A percentile compares a stretch with the other conserved stretches of the same genome.
Conservation (phyloP, 306 rosid genomes). For the Pyrus pyrifolia region DNA sequence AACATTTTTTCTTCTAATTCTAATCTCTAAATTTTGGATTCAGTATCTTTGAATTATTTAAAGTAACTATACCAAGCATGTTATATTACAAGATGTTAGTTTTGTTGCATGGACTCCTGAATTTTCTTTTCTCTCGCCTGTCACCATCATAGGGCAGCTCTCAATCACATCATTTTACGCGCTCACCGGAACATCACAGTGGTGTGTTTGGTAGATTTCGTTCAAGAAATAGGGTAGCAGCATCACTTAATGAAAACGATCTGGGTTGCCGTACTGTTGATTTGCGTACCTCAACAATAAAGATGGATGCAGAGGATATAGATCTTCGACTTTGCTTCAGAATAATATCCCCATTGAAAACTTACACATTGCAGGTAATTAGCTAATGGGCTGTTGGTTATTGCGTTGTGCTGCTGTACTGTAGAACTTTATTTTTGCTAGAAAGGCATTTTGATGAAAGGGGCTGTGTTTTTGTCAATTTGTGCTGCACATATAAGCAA, state of each 20-base stretch:
- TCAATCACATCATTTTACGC: slow-evolving; percentile 52
- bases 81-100: background rate
- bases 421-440: background rate
- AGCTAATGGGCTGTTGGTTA: slow-evolving; percentile 18
- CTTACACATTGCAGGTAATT: slow-evolving; percentile 81
- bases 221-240: slow-evolving; percentile 46
- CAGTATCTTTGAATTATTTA: background rate
- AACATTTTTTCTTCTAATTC: background rate
- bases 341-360: slow-evolving; percentile 80
- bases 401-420: background rate
- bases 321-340: slow-evolving; percentile 97
- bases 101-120: slow-evolving; percentile 9
- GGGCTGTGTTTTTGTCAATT: background rate
- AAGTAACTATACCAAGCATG: background rate
- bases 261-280: slow-evolving; percentile 65
- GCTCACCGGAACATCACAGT: slow-evolving; percentile 62
- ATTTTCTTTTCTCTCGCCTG: slow-evolving; percentile 17
- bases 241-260: slow-evolving; percentile 59
- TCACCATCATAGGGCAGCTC: slow-evolving; percentile 48
- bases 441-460: background rate
- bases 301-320: slow-evolving; percentile 89
- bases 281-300: slow-evolving; percentile 78
- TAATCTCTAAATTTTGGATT: background rate
- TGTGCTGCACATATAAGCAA: background rate
- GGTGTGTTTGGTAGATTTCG: slow-evolving; percentile 95